These are phyloP conservation scores for Dryadomyces sulphureus DNA, from an alignment of 2,329 filamentous ascomycete species.

Conservation along the genomic window DNA sequence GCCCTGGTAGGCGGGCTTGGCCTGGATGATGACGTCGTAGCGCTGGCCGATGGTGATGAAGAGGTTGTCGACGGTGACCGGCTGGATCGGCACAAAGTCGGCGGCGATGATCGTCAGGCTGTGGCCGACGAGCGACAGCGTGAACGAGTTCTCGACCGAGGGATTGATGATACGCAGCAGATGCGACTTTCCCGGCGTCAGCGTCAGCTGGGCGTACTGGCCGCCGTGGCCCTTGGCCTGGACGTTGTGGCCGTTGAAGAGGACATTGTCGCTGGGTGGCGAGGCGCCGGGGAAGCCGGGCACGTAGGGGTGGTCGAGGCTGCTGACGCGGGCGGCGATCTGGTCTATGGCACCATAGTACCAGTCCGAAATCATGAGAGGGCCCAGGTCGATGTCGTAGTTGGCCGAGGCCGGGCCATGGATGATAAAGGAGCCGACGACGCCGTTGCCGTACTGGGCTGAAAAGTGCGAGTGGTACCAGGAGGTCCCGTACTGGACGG, in stretches of 20 bases:
- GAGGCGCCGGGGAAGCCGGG: conserved; percentile 6
- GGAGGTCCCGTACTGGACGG: conserved; percentile 23
- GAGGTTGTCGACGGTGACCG: conserved; percentile 32
- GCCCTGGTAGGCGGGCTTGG: conserved; percentile 12
- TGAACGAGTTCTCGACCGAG: conserved; percentile 32
- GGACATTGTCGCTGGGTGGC: conserved; percentile 23
- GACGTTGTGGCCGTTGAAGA: conserved; percentile 29
- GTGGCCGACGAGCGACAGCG: conserved; percentile 25
- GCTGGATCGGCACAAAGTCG: conserved; percentile 36
- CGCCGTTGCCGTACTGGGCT: conserved; percentile 34
- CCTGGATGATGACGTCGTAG: conserved; percentile 31
- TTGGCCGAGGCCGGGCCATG: conserved; percentile 31
- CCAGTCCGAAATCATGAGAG: conserved; percentile 44
- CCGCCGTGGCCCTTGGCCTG: conserved; percentile 17
- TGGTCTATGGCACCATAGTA: conserved; percentile 28
- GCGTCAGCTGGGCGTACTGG: conserved; percentile 18
- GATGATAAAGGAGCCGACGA: conserved; percentile 35
- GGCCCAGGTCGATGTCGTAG: conserved; percentile 38
- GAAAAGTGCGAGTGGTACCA: conserved; percentile 36
- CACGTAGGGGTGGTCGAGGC: conserved; percentile 12
- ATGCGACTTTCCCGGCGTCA: conserved; percentile 30
- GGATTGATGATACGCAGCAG: conserved; percentile 35
- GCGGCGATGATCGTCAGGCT: conserved; percentile 32
- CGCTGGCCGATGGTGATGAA: conserved; percentile 32
- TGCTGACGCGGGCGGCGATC: conserved; percentile 17